Evolutionary conservation across 1,284 basidiomycete species (phyloP).

Genomic region (Fomitopsis schrenkii): DNA sequence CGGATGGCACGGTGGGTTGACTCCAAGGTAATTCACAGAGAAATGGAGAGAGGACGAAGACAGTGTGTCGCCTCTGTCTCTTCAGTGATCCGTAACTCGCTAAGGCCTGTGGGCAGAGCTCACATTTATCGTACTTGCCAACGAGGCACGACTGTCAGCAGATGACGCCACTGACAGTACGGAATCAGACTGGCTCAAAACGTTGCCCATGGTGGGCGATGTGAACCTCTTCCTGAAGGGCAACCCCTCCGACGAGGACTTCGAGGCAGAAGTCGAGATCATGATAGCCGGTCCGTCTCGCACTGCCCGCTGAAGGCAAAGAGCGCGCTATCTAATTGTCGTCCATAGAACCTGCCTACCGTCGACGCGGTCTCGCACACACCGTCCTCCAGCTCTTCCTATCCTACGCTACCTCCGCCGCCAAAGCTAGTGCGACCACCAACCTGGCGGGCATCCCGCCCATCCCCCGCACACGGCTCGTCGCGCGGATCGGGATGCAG

Average conservation of each 20-base stretch:
- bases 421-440: neutral
- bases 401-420: conserved; percentile 47
- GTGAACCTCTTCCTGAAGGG: conserved; percentile 88
- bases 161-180: conserved; percentile 22
- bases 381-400: conserved; percentile 67
- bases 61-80: conserved; percentile 44
- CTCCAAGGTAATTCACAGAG: conserved; percentile 35
- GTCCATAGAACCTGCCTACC: conserved; percentile 49
- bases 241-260: conserved; percentile 37
- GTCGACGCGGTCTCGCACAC: conserved; percentile 63
- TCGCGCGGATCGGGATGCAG: conserved; percentile 50
- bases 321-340: neutral
- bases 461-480: conserved; percentile 38
- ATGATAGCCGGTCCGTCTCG: conserved; percentile 73
- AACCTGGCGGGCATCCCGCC: conserved; percentile 19
- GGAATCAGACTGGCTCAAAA: conserved; percentile 29
- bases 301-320: conserved; percentile 2
- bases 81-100: conserved; percentile 4
- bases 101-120: conserved; percentile 50
- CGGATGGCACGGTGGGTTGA: neutral
- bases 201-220: conserved; percentile 82
- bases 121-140: conserved; percentile 85
- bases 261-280: conserved; percentile 66
- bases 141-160: conserved; percentile 11
- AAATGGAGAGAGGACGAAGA: conserved; percentile 89